These are phyloP conservation scores for Ceriops decandra DNA, from an alignment of 345 rosid genomes.

Conservation along the genomic window DNA sequence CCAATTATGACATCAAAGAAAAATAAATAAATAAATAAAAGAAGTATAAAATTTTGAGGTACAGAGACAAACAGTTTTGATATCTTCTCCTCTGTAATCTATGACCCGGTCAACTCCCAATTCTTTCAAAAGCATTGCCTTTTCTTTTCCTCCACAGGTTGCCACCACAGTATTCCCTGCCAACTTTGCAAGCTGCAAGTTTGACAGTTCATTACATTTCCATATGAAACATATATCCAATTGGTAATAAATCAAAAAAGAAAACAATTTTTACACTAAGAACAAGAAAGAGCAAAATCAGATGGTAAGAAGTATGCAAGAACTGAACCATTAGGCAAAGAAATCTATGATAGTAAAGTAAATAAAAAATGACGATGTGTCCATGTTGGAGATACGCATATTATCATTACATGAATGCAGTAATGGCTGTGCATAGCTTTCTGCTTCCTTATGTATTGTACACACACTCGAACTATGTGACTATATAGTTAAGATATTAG, in stretches of 20 bases:
- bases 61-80: constrained; percentile 61
- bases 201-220: constrained; percentile 11
- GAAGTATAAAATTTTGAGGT: constrained; percentile 2
- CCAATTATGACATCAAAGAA: no score
- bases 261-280: not conserved
- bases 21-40: constrained; percentile 6
- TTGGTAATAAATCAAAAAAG: not conserved
- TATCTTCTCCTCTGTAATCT: constrained; percentile 76
- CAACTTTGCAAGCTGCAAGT: constrained; percentile 77
- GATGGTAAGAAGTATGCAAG: not conserved
- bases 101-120: constrained; percentile 85
- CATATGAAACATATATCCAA: not conserved
- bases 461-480: no score
- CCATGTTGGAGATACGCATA: no score
- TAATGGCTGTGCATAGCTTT: no score
- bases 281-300: not conserved
- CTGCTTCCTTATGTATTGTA: no score
- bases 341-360: not conserved
- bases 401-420: no score
- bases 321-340: not conserved
- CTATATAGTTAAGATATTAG: no score
- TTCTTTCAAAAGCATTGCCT: constrained; percentile 72
- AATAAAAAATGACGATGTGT: no score
- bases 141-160: constrained; percentile 88
- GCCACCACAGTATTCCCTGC: constrained; percentile 87